Conservation (phyloP, 2,329 filamentous ascomycete genomes). For the Graphilbum sp. region DNA sequence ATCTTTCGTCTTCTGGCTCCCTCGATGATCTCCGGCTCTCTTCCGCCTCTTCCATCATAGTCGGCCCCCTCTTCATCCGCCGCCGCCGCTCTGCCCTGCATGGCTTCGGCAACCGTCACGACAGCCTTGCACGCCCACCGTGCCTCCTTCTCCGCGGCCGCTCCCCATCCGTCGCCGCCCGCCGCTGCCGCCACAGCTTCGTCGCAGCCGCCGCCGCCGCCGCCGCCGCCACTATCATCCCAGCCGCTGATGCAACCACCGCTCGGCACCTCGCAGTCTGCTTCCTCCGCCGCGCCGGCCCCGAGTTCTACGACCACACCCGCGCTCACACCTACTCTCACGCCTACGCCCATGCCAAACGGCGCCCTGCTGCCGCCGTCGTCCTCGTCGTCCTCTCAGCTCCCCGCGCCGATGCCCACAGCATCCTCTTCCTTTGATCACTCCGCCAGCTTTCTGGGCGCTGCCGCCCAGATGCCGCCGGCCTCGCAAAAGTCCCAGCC, state of each 20-base stretch:
- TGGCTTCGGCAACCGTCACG: slow-evolving; percentile 22
- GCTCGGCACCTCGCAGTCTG: neutral
- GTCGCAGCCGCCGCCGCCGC: neutral
- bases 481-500: slow-evolving; percentile 18
- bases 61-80: neutral
- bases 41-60: neutral
- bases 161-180: neutral
- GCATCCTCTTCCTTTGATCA: slow-evolving; percentile 9
- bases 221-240: neutral
- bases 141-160: slow-evolving; percentile 12
- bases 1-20: too few relatives aligned
- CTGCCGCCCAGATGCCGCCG: slow-evolving; percentile 10
- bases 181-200: neutral
- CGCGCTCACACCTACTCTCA: too few relatives aligned
- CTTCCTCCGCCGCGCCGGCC: neutral
- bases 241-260: neutral
- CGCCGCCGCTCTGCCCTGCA: slow-evolving; percentile 2
- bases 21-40: neutral
- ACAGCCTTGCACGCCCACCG: slow-evolving; percentile 12
- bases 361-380: too few relatives aligned
- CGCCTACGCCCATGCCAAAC: too few relatives aligned
- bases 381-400: neutral
- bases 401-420: neutral
- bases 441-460: slow-evolving; percentile 3
- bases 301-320: too few relatives aligned